Evolutionary conservation across 2,329 filamentous ascomycete genomes (phyloP).

Genomic region (Sordariomycetes sp.): DNA sequence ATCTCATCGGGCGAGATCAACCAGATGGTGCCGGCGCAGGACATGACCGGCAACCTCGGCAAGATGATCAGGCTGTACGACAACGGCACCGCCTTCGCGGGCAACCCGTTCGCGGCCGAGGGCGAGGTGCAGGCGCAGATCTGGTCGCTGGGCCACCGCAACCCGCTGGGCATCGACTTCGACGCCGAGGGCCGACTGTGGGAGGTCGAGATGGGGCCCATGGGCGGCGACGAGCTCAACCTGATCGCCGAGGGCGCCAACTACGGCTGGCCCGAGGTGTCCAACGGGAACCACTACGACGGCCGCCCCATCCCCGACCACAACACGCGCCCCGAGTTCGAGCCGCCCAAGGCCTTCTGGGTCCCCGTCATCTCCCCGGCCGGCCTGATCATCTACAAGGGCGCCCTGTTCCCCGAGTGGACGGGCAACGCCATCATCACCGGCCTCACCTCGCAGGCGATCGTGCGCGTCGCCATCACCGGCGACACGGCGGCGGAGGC

Average conservation of each 20-base stretch:
- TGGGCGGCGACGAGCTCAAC: constrained; percentile 23
- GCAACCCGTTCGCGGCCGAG: constrained; percentile 20
- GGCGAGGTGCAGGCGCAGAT: constrained; percentile 17
- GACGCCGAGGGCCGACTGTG: constrained; percentile 21
- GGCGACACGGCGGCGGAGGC: constrained; percentile 19
- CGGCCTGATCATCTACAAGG: constrained; percentile 22
- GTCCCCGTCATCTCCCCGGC: constrained; percentile 21
- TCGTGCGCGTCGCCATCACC: constrained; percentile 19
- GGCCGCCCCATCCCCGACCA: constrained; percentile 18
- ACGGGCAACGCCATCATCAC: constrained; percentile 21
- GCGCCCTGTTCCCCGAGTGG: constrained; percentile 19
- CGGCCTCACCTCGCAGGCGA: constrained; percentile 14
- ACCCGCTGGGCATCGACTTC: constrained; percentile 21
- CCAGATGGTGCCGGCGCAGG: constrained; percentile 18
- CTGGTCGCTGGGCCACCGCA: constrained; percentile 20
- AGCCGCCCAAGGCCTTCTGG: constrained; percentile 20
- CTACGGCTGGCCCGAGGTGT: constrained; percentile 22
- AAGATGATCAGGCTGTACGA: constrained; percentile 21
- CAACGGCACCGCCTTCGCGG: constrained; percentile 18
- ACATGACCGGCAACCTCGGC: constrained; percentile 20
- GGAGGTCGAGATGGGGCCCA: constrained; percentile 23
- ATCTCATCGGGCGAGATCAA: constrained; percentile 22
- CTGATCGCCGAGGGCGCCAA: constrained; percentile 20
- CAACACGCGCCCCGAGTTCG: constrained; percentile 18
- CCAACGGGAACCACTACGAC: constrained; percentile 19